These are phyloP conservation scores for Komagataella ulmi DNA, from an alignment of 805 yeast species.

Conservation along the genomic window DNA sequence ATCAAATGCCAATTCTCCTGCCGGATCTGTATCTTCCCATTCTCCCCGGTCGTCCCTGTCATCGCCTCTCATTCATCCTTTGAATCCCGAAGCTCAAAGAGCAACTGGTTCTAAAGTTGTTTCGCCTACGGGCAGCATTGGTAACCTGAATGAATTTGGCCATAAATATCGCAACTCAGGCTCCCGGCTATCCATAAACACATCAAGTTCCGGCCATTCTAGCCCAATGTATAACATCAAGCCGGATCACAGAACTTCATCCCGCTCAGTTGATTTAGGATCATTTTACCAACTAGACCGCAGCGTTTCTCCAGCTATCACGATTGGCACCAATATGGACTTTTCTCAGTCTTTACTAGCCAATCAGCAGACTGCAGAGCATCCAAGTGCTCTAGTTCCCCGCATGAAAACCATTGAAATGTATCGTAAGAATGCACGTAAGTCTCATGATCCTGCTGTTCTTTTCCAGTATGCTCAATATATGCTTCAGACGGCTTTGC, in stretches of 20 bases:
- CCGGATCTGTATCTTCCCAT: not conserved
- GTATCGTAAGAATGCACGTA: slow-evolving; percentile 76
- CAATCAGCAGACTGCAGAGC: slow-evolving; percentile 4
- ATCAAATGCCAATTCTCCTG: not conserved
- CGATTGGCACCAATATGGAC: not conserved
- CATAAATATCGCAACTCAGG: not conserved
- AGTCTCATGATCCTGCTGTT: slow-evolving; percentile 74
- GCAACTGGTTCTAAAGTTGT: not conserved
- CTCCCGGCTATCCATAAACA: not conserved
- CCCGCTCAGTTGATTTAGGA: not conserved
- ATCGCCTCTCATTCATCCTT: not conserved
- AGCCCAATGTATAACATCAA: not conserved
- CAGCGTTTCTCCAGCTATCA: not conserved
- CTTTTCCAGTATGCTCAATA: slow-evolving; percentile 86
- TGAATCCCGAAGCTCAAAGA: not conserved
- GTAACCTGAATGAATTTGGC: not conserved
- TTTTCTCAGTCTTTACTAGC: slow-evolving; percentile 3
- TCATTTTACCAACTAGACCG: not conserved
- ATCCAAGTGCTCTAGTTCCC: slow-evolving; percentile 38
- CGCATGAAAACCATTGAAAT: slow-evolving; percentile 75
- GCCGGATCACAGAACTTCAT: not conserved
- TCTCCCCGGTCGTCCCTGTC: not conserved
- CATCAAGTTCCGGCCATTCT: not conserved
- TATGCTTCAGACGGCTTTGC: slow-evolving; percentile 72
- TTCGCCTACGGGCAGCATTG: not conserved